Evolutionary conservation across 345 rosid species (phyloP).

Genomic region (Heritiera fomes): DNA sequence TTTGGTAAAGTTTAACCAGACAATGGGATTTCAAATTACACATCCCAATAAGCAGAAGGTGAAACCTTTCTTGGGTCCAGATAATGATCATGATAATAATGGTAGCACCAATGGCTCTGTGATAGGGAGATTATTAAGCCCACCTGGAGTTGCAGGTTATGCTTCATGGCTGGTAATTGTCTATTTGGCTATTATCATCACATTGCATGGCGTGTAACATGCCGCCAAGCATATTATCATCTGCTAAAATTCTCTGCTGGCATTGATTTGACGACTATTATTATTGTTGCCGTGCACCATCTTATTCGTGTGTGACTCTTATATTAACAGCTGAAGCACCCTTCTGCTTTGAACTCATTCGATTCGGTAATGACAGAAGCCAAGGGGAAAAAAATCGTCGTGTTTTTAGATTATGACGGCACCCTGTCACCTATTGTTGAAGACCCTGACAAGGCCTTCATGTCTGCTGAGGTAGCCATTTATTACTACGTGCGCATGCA

Average conservation of each 20-base stretch:
- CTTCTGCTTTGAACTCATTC: constrained; percentile 54
- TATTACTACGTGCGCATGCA: not conserved
- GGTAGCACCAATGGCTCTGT: not conserved
- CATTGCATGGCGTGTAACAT: not conserved
- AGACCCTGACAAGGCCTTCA: constrained; percentile 59
- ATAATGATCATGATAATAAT: not conserved
- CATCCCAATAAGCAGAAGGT: constrained; percentile 26
- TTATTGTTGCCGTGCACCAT: not conserved
- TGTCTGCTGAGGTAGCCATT: constrained; percentile 58
- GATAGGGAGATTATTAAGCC: constrained; percentile 7
- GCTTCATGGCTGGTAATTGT: constrained; percentile 45
- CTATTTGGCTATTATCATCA: not conserved
- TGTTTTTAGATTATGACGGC: constrained; percentile 73
- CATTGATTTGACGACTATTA: not conserved
- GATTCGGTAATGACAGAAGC: constrained; percentile 49
- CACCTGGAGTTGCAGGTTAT: constrained; percentile 22
- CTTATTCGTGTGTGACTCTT: not conserved
- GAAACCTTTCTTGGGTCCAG: constrained; percentile 16
- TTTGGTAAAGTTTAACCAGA: constrained; percentile 27
- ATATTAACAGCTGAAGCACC: constrained; percentile 45
- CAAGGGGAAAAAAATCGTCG: constrained; percentile 46
- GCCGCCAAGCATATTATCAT: not conserved
- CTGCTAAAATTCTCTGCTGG: not conserved
- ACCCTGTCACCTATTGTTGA: constrained; percentile 74
- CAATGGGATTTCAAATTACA: constrained; percentile 39